These are phyloP conservation scores for Cylindrotheca closterium DNA, from an alignment of 108 stramenopile genomes.

Conservation along the genomic window DNA sequence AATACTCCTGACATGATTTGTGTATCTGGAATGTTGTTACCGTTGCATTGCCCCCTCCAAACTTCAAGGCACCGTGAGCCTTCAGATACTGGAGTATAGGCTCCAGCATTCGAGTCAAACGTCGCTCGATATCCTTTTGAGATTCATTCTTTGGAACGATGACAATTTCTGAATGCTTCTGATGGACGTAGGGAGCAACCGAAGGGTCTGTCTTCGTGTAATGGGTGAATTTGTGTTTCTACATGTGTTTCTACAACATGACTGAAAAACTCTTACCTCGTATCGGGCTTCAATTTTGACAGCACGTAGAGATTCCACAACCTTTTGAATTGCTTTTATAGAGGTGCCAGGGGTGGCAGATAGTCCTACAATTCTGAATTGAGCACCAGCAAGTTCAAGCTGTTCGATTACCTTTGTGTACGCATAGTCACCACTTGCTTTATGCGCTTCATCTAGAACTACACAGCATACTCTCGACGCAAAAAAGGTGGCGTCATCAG, in stretches of 20 bases:
- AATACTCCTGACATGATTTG: conserved; percentile 42
- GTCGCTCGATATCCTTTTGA: conserved; percentile 43
- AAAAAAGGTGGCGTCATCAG: conserved; percentile 16
- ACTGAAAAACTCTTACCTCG: conserved; percentile 53
- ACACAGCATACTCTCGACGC: conserved; percentile 75
- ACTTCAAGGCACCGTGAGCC: conserved; percentile 25
- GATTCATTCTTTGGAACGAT: conserved; percentile 45
- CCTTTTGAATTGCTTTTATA: conserved; percentile 80
- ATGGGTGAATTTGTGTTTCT: no score
- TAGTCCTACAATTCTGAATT: conserved; percentile 82
- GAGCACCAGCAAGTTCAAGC: conserved; percentile 53
- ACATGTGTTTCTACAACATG: no score
- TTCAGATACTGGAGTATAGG: conserved; percentile 52
- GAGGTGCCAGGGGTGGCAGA: conserved; percentile 96
- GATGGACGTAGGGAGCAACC: conserved; percentile 79
- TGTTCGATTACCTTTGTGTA: conserved; percentile 66
- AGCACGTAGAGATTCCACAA: conserved; percentile 67
- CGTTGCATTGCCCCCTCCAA: conserved; percentile 31
- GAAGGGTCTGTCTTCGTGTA: conserved; percentile 50
- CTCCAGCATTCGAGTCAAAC: conserved; percentile 49
- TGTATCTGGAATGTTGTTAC: conserved; percentile 48
- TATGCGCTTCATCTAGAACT: conserved; percentile 97
- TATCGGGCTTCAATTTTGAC: conserved; percentile 76
- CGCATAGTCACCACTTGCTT: conserved; percentile 92
- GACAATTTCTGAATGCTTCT: conserved; percentile 66